A percentile compares a stretch with the other conserved stretches of the same genome.
Conservation (phyloP, 177 flowering plant species). For the Vitis hybrid region DNA sequence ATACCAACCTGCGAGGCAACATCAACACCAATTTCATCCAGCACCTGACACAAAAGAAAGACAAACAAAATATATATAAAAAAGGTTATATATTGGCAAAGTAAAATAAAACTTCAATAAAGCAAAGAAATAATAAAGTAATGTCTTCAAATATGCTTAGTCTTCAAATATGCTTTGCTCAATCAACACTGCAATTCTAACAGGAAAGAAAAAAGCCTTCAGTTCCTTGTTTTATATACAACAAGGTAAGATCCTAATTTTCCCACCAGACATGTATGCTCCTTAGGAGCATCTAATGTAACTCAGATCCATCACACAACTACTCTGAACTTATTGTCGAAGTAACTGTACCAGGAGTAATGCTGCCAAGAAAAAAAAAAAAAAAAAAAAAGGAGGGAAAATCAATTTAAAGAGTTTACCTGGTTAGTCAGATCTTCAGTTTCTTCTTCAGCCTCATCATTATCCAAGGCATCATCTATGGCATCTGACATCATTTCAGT, state of each 20-base stretch:
- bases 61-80: neutral
- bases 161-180: neutral
- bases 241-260: neutral
- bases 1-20: slow-evolving; percentile 72
- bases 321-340: neutral
- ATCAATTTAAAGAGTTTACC: slow-evolving; percentile 29
- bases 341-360: neutral
- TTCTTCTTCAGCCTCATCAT: slow-evolving; percentile 97
- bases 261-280: neutral
- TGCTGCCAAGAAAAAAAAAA: neutral
- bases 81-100: neutral
- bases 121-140: neutral
- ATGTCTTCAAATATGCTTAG: too few relatives aligned
- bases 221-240: neutral
- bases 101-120: neutral
- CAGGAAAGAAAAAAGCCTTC: neutral
- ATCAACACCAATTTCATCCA: slow-evolving; percentile 85
- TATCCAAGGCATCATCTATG: slow-evolving; percentile 83
- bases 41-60: slow-evolving; percentile 48
- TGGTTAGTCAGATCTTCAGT: slow-evolving; percentile 90
- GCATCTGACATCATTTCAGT: slow-evolving; percentile 96
- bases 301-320: neutral
- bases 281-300: neutral
- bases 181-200: neutral
- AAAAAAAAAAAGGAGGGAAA: neutral